These are phyloP conservation scores for Backusella parvicylindrica DNA, from an alignment of 192 early-diverging fungal species.

Conservation along the genomic window DNA sequence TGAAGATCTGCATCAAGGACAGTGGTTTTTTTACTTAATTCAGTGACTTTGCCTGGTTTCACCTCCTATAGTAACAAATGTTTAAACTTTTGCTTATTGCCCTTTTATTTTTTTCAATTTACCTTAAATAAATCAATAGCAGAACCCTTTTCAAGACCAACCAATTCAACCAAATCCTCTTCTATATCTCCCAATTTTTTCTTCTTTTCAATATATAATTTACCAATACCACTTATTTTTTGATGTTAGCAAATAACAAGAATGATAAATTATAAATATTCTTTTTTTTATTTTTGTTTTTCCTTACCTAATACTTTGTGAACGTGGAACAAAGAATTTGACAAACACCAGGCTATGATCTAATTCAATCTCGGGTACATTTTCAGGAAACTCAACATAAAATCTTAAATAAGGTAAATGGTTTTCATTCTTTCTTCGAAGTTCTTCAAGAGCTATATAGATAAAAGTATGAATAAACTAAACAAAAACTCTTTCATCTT, in stretches of 20 bases:
- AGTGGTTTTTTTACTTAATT: constrained; percentile 57
- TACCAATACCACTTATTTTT: constrained; percentile 48
- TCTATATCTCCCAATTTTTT: constrained; percentile 60
- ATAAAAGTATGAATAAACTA: background rate
- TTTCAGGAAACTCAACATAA: constrained; percentile 44
- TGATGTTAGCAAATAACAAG: background rate
- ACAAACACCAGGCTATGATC: constrained; percentile 69
- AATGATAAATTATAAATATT: background rate
- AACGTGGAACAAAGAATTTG: constrained; percentile 79
- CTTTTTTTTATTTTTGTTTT: background rate
- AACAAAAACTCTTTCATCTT: no score
- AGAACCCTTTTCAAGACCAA: constrained; percentile 10
- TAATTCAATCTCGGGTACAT: constrained; percentile 15
- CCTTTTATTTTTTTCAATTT: background rate
- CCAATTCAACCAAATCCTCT: constrained; percentile 50
- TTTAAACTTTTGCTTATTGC: background rate
- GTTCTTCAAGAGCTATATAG: constrained; percentile 14
- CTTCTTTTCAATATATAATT: constrained; percentile 45
- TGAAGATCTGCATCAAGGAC: constrained; percentile 78
- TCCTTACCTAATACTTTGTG: constrained; percentile 37
- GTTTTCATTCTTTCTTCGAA: constrained; percentile 8
- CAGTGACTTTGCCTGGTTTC: constrained; percentile 87
- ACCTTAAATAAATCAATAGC: background rate
- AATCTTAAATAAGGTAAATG: constrained; percentile 43
- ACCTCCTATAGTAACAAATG: constrained; percentile 87